phyloP scores from a whole-genome alignment of 2,329 filamentous ascomycete genomes.

The Ophiognomonia clavigignenti-juglandacearum region DNA sequence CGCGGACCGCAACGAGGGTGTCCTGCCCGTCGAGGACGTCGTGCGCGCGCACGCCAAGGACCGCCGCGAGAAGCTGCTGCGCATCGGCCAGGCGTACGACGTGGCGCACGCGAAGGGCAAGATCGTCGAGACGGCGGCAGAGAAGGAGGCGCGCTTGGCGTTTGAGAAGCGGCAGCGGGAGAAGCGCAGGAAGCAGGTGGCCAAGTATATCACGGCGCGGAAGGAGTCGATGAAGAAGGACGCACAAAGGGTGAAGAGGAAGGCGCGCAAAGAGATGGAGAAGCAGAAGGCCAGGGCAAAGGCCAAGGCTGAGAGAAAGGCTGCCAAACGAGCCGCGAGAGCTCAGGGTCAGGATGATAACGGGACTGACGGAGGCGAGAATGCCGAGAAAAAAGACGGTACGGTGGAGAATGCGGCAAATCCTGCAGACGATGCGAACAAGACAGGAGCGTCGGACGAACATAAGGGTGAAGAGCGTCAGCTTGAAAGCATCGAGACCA shows the following conservation, averaged over 20 bases:
- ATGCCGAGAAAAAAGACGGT: conserved; percentile 15
- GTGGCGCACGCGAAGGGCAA: conserved; percentile 56
- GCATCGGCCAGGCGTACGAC: conserved; percentile 55
- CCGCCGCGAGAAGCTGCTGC: conserved; percentile 54
- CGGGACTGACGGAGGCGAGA: conserved; percentile 24
- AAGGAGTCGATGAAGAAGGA: conserved; percentile 27
- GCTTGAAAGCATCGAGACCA: not conserved
- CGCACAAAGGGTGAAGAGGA: conserved; percentile 33
- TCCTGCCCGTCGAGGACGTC: conserved; percentile 49
- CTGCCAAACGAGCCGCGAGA: conserved; percentile 22
- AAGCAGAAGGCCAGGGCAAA: conserved; percentile 18
- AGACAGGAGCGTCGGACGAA: not conserved
- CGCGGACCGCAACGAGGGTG: conserved; percentile 38
- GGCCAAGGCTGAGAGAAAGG: conserved; percentile 33
- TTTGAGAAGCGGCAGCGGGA: conserved; percentile 40
- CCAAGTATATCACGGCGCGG: conserved; percentile 36
- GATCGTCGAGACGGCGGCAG: conserved; percentile 43
- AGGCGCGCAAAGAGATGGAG: conserved; percentile 26
- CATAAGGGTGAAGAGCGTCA: not conserved
- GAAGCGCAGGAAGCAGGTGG: conserved; percentile 45
- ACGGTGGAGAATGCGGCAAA: conserved; percentile 1
- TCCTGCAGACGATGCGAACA: conserved; percentile 2
- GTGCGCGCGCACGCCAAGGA: conserved; percentile 45
- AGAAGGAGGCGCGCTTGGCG: conserved; percentile 44
- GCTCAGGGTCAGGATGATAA: conserved; percentile 26